These are phyloP conservation scores for Cyclotella cryptica DNA, from an alignment of 108 stramenopile species.

Conservation along the genomic window DNA sequence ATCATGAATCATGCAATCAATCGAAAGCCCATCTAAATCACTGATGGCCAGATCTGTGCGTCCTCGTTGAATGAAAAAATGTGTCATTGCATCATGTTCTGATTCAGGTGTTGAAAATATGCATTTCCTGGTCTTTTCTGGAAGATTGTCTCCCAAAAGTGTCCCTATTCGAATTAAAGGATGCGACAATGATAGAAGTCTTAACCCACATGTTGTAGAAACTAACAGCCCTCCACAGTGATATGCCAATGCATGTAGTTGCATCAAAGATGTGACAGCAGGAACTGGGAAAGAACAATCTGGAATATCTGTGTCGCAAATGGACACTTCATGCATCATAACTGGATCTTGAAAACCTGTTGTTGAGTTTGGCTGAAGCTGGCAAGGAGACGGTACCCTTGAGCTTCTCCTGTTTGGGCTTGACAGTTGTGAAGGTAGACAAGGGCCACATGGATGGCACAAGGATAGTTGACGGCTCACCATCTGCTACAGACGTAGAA, in stretches of 20 bases:
- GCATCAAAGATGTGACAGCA: constrained; percentile 50
- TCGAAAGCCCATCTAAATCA: constrained; percentile 67
- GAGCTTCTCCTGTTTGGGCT: too few relatives aligned
- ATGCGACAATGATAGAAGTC: constrained; percentile 64
- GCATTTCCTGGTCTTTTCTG: constrained; percentile 72
- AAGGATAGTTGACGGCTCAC: too few relatives aligned
- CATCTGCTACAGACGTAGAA: too few relatives aligned
- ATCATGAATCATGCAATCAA: constrained; percentile 77
- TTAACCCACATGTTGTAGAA: constrained; percentile 69
- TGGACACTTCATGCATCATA: constrained; percentile 46
- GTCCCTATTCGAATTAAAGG: constrained; percentile 80
- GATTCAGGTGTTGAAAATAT: constrained; percentile 61
- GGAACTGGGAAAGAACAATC: constrained; percentile 22
- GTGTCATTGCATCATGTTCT: constrained; percentile 73
- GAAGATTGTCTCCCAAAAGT: constrained; percentile 69
- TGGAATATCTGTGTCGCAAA: constrained; percentile 22
- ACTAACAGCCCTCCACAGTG: constrained; percentile 78
- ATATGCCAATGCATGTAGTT: constrained; percentile 78
- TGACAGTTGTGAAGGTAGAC: too few relatives aligned
- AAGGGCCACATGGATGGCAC: too few relatives aligned
- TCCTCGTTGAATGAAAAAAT: constrained; percentile 80
- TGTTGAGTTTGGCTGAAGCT: too few relatives aligned
- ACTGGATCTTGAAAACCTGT: constrained; percentile 41
- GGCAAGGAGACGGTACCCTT: too few relatives aligned
- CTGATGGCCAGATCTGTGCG: constrained; percentile 63